Evolutionary conservation across 495 filamentous ascomycete genomes (phyloP).

Genomic region (Aeminium ludgeri): DNA sequence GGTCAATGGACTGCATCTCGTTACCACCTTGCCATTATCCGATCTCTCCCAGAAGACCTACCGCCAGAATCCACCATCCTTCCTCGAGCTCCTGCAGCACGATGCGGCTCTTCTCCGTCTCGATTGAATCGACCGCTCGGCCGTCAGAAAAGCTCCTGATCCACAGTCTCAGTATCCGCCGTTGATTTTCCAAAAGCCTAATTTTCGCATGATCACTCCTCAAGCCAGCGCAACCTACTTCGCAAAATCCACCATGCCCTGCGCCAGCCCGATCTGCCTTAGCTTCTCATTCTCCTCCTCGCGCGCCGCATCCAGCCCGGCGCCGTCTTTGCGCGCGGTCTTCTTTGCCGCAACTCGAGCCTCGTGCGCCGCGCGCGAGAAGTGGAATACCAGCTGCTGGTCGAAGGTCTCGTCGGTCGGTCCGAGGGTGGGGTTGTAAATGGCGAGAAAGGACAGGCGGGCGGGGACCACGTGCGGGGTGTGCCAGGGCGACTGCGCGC

Average conservation of each 20-base stretch:
- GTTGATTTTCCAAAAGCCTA: slow-evolving; percentile 1
- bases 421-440: slow-evolving; percentile 88
- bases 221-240: slow-evolving; percentile 29
- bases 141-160: slow-evolving; percentile 60
- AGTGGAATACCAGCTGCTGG: slow-evolving; percentile 88
- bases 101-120: slow-evolving; percentile 75
- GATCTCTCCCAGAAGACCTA: slow-evolving; percentile 23
- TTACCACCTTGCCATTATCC: slow-evolving; percentile 9
- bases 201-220: slow-evolving; percentile 2
- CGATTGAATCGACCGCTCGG: slow-evolving; percentile 61
- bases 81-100: slow-evolving; percentile 69
- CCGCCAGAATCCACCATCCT: slow-evolving; percentile 91
- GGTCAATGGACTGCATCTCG: slow-evolving; percentile 46
- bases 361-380: slow-evolving; percentile 39
- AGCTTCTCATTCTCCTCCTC: slow-evolving; percentile 65
- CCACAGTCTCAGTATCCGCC: background rate
- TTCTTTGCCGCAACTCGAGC: slow-evolving; percentile 16
- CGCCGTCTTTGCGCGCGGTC: slow-evolving; percentile 22
- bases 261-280: slow-evolving; percentile 88
- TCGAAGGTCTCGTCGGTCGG: slow-evolving; percentile 69
- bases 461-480: slow-evolving; percentile 46
- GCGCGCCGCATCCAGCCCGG: slow-evolving; percentile 23
- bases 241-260: slow-evolving; percentile 92
- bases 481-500: slow-evolving; percentile 1
- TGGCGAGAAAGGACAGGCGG: slow-evolving; percentile 70